Percentiles rank a stretch among this genome's conserved stretches.
phyloP scores from a whole-genome alignment of 1,284 basidiomycete species.

The Ustilago sp. region DNA sequence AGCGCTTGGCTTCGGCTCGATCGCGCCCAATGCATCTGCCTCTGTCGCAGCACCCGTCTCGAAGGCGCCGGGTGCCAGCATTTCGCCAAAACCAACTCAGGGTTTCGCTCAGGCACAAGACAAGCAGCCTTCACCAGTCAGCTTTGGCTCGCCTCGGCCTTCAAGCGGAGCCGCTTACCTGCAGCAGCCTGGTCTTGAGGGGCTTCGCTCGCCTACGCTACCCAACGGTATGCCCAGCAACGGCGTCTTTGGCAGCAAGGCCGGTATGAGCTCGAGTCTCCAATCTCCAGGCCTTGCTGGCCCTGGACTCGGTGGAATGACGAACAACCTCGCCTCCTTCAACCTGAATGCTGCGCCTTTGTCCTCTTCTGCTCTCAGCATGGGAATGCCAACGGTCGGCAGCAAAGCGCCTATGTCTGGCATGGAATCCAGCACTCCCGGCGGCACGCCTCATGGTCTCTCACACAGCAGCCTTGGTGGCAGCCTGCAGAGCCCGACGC shows the following conservation, averaged over 20 bases:
- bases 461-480: slow-evolving; percentile 20
- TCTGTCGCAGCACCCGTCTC: slow-evolving; percentile 18
- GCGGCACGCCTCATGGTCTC: slow-evolving; percentile 16
- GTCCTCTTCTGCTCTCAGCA: slow-evolving; percentile 24
- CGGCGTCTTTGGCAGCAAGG: slow-evolving; percentile 35
- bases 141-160: slow-evolving; percentile 17
- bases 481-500: slow-evolving; percentile 36
- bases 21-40: slow-evolving; percentile 25
- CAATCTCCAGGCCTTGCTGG: slow-evolving; percentile 43
- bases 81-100: slow-evolving; percentile 40
- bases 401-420: slow-evolving; percentile 36
- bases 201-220: slow-evolving; percentile 50
- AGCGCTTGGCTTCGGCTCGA: slow-evolving; percentile 48
- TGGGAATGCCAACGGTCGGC: slow-evolving; percentile 18
- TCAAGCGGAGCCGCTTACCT: slow-evolving; percentile 23
- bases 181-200: slow-evolving; percentile 46
- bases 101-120: slow-evolving; percentile 26
- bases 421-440: slow-evolving; percentile 18
- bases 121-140: slow-evolving; percentile 25
- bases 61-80: slow-evolving; percentile 31
- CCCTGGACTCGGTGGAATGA: slow-evolving; percentile 39
- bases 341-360: slow-evolving; percentile 44
- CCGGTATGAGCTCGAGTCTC: slow-evolving; percentile 35
- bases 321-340: slow-evolving; percentile 53
- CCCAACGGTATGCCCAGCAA: slow-evolving; percentile 45